A percentile compares a stretch with the other conserved stretches of the same genome.
Conservation (phyloP, 352 stramenopile genomes). For the Phytopythium cucurbitacearum region DNA sequence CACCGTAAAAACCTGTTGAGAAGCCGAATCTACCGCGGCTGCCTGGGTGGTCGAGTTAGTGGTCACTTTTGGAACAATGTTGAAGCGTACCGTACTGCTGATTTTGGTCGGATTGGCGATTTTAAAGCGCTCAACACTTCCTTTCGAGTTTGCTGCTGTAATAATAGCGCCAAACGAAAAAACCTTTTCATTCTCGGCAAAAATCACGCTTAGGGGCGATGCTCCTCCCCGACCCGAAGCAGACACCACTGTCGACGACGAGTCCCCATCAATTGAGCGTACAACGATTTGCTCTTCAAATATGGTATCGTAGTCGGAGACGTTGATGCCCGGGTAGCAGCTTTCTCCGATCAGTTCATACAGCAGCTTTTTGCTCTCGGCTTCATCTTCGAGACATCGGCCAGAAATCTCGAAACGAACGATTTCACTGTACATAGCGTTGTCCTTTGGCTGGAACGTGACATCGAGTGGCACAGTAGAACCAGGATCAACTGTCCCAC, state of each 20-base stretch:
- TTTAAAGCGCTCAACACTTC: constrained; percentile 89
- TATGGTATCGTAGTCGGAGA: constrained; percentile 85
- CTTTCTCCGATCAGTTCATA: constrained; percentile 92
- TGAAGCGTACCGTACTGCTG: constrained; percentile 83
- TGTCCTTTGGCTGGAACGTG: constrained; percentile 77
- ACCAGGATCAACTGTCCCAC: constrained; percentile 83
- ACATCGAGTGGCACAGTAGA: constrained; percentile 68
- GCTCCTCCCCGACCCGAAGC: not conserved
- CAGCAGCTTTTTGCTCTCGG: constrained; percentile 33
- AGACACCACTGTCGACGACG: not conserved
- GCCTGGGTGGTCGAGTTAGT: constrained; percentile 11
- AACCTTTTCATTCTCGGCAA: constrained; percentile 79
- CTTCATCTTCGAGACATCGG: constrained; percentile 41
- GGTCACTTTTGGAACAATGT: constrained; percentile 30
- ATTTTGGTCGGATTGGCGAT: constrained; percentile 96
- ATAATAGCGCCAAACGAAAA: constrained; percentile 89
- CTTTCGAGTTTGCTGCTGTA: constrained; percentile 57
- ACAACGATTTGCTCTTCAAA: constrained; percentile 96
- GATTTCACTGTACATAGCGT: constrained; percentile 62
- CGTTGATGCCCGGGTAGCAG: constrained; percentile 91
- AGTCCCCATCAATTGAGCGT: constrained; percentile 51
- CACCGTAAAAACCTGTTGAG: constrained; percentile 72
- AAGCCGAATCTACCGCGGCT: not conserved
- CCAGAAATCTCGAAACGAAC: constrained; percentile 77
- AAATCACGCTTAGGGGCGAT: constrained; percentile 39